Base-by-base conservation (phyloP, 1,284 basidiomycete genomes). In the Irpex rosettiformis region DNA sequence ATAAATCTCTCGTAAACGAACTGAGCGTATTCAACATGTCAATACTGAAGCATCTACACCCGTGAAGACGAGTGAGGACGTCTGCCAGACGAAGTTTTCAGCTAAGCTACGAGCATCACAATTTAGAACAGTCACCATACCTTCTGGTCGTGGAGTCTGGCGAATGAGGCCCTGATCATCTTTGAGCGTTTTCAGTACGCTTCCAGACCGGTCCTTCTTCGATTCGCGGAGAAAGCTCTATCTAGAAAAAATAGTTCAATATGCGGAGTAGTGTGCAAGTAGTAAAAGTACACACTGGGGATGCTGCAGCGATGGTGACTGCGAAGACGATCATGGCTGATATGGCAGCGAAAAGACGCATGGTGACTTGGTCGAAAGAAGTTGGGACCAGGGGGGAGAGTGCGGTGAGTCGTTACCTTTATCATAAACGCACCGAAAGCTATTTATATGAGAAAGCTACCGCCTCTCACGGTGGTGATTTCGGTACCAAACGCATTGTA, bases 331-430 rank as follows among this genome's bases (percentile, higher is more conserved):
- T 16, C n/a, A 51, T 18, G 24, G 48, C 48, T 18, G 48, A 51
- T 16, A 51, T 25, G 10, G 48, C 48, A 22, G 48, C 48, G 48
- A 51, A 51, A 25, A 51, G 28, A 51, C 48, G 48, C 48, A 51
- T 51, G 11, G 48, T 51, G 25, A 13, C 11, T 51, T 13, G 48
- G 24, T 25, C 11, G 25, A 22, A 25, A 51, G 48, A 28, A 28
- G 22, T n/a, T 47, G 48, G 16, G 25, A 18, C 13, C 8, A 22
- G 28, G 48, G 16, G 48, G 22, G 18, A 24, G 22, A 25, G 48
- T 29, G 48, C 24, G 25, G 28, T 25, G 22, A 10, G 18, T 40
- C 33, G 33, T 40, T 40, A 18, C 22, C 22, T 22, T 47, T 24
- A 47, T 47, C 43, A 24, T 18, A 18, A 18, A 24, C 18, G 18